Evolutionary conservation across 2,329 filamentous ascomycete genomes (phyloP), one percentile per base, ranked within the genome.

Genomic region (Tolypocladium endophyticum): DNA sequence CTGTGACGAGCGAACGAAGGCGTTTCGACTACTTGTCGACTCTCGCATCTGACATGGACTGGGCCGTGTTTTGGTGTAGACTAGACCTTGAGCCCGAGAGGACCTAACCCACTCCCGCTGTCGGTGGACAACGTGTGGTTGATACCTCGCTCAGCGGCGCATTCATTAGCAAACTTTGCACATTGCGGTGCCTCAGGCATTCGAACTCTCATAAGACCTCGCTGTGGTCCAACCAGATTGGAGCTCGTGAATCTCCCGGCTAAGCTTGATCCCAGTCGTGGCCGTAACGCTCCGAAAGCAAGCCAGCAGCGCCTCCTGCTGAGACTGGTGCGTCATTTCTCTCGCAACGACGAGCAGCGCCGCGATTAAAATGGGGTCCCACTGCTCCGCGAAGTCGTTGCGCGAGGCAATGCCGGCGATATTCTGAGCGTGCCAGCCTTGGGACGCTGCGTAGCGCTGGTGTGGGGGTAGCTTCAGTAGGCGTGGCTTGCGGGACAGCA

Each of bases 271-370:
- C 6, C 47, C 47, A 7, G 47, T 52, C 5, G 16, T 20, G 16
- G 47, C 47, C 28, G 47, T 52, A 28, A 33, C 9, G 18, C 28
- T 18, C 33, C 47, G 47, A 36, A 68, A 58, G 55, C 65, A 66
- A n/a, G 55, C 58, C 28, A 64, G 38, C 30, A 69, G 54, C 25
- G 64, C 61, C 6, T 61, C 55, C 52, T 70, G 69, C 54, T 70
- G 69, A 9, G 68, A 66, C n/a, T 58, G 38, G 57, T 70, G 67
- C 38, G 67, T 69, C 62, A 69, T 50, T 16, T 50, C 47, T 8
- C 47, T 30, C 47, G 47, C 47, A 6, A 50, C 25, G 47, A 50
- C 25, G 47, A 50, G 47, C 47, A 50, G 47, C 25, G 47, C 47
- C 25, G 47, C 47, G 47, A 50, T 18, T 6, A 50, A 16, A 8